These are phyloP conservation scores for Closterium sp. DNA, from an alignment of 139 green algal species.

Conservation along the genomic window DNA sequence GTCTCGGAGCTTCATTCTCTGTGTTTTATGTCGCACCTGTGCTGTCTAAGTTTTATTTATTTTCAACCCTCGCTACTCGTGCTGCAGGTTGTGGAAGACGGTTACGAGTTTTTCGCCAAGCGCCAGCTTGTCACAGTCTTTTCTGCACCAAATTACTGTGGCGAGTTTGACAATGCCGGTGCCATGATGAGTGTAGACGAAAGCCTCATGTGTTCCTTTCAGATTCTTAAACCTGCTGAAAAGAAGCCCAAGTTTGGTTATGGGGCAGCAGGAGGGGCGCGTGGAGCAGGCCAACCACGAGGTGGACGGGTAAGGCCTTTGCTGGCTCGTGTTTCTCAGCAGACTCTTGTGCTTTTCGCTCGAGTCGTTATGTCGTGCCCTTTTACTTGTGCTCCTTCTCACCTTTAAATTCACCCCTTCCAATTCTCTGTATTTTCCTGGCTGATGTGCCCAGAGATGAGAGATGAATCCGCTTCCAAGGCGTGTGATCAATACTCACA, in stretches of 20 bases:
- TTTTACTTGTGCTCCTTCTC: neutral
- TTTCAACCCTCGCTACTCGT: neutral
- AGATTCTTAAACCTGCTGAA: conserved; percentile 96
- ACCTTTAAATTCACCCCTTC: neutral
- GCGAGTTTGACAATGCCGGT: conserved; percentile 99
- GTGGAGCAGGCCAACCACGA: neutral
- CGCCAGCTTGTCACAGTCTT: conserved; percentile 99
- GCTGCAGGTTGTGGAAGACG: conserved; percentile 97
- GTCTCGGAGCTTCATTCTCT: neutral
- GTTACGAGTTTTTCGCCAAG: conserved; percentile 99
- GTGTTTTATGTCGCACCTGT: neutral
- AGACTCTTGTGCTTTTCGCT: neutral
- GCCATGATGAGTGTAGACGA: conserved; percentile 99
- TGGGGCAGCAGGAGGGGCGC: neutral
- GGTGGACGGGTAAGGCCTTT: neutral
- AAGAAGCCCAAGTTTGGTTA: conserved; percentile 79
- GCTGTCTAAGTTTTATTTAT: neutral
- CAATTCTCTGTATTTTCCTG: neutral
- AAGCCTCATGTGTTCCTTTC: conserved; percentile 99
- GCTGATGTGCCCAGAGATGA: neutral
- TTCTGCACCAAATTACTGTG: conserved; percentile 98
- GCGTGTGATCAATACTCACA: neutral
- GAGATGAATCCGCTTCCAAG: neutral
- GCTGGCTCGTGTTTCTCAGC: neutral
- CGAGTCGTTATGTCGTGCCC: neutral